Evolutionary conservation across 179 eudicot genomes (phyloP), one percentile per base, ranked within the genome.

Genomic region (Drosera spatulata): DNA sequence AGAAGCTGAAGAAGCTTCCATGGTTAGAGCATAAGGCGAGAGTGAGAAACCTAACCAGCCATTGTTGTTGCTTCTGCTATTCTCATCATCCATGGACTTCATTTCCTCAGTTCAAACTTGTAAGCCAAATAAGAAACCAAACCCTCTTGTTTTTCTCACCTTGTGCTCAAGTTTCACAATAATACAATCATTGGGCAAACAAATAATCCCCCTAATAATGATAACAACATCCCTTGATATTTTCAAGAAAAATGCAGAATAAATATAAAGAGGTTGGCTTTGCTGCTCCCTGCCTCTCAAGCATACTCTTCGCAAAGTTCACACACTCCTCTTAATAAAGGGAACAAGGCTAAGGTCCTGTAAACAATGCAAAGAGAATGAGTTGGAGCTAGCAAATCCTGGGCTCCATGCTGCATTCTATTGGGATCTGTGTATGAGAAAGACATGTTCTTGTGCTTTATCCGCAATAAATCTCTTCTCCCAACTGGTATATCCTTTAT

Each of bases 371-470:
- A 82, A 79, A 82, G 76, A 75, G 87, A 85, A 82, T 85, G 81
- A 82, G 76, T 58, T 72, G 44, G 65, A 77, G 74, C 66, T 70
- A 75, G 71, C 66, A 75, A 71, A 75, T 63, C 70, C 66, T 71
- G 69, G 82, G 70, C 66, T 58, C 75, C 66, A 61, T 60, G 58
- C 67, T 50, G 70, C 69, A 73, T 73, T 55, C 73, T 77, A 71
- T 85, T 51, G 91, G 91, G 91, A 85, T 85, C 85, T 53, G 91
- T 75, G 87, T 69, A 55, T 79, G 81, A 81, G 81, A 84, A 81
- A 79, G 85, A 84, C 91, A 68, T 69, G 74, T 70, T 70, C 70
- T 66, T 68, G 59, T 72, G 66, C 78, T 74, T 77, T 67, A 44
- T 72, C 59, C 43, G 61, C 61, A 22, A 22, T 22, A 22, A 22